Percentiles rank a stretch among this genome's conserved stretches.
Evolutionary conservation across 306 rosid genomes (phyloP).

Genomic region (Adenanthera pavonina): DNA sequence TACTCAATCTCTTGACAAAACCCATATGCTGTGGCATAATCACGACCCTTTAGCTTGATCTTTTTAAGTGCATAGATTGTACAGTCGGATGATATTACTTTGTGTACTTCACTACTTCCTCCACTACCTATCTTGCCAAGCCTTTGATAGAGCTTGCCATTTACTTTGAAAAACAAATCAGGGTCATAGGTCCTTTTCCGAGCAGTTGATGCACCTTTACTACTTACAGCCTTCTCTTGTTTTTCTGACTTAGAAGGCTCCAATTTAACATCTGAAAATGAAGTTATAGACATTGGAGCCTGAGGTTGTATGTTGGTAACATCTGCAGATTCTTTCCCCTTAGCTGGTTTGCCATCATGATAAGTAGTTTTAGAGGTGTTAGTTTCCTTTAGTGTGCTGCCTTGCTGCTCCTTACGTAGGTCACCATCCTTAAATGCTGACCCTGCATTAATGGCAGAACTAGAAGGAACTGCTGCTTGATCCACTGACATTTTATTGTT

Average conservation of each 20-base stretch:
- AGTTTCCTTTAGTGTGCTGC: slow-evolving; percentile 47
- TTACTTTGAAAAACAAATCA: slow-evolving; percentile 89
- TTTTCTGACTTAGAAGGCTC: slow-evolving; percentile 66
- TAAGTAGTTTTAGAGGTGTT: slow-evolving; percentile 38
- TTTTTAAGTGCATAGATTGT: slow-evolving; percentile 88
- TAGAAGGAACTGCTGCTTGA: slow-evolving; percentile 46
- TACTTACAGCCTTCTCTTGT: slow-evolving; percentile 63
- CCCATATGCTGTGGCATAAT: slow-evolving; percentile 94
- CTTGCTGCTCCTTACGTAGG: slow-evolving; percentile 55
- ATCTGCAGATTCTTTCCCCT: slow-evolving; percentile 49
- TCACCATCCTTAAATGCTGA: slow-evolving; percentile 47
- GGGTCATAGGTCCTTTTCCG: slow-evolving; percentile 87
- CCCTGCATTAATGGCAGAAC: slow-evolving; percentile 45
- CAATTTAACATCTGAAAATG: slow-evolving; percentile 55
- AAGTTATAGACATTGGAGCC: slow-evolving; percentile 48
- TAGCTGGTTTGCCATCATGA: slow-evolving; percentile 47
- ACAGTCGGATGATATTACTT: slow-evolving; percentile 96
- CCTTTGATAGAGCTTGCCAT: slow-evolving; percentile 95
- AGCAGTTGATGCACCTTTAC: slow-evolving; percentile 59
- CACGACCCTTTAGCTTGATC: slow-evolving; percentile 94
- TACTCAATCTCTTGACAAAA: slow-evolving; percentile 98
- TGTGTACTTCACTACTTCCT: slow-evolving; percentile 99
- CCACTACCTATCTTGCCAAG: slow-evolving; percentile 99
- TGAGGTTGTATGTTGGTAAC: slow-evolving; percentile 50
- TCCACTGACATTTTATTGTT: slow-evolving; percentile 44